Evolutionary conservation across 1,284 basidiomycete genomes (phyloP).

Genomic region (Vanrija sp.): DNA sequence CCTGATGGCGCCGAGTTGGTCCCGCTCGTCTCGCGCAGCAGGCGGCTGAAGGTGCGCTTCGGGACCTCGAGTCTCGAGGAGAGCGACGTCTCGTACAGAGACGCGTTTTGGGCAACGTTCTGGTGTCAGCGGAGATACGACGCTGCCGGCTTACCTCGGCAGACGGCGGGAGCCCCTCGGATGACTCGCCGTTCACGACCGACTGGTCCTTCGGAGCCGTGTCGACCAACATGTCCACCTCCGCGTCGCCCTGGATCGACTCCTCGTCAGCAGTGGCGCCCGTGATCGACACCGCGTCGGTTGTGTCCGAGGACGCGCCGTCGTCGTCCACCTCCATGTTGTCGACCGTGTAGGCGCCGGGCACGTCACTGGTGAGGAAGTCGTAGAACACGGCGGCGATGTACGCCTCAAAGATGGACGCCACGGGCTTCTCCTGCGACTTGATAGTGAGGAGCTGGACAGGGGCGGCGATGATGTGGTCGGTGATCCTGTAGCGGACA

Average conservation of each 20-base stretch:
- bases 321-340: background rate
- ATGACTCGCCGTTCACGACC: background rate
- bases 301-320: too few species aligned
- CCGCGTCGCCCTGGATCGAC: background rate
- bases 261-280: conserved; percentile 7
- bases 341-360: conserved; percentile 7
- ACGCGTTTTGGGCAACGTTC: too few species aligned
- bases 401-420: conserved; percentile 39
- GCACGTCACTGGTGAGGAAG: conserved; percentile 16
- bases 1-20: too few species aligned
- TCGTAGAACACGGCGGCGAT: conserved; percentile 37
- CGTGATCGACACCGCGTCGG: background rate
- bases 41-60: too few species aligned
- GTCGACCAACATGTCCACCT: background rate
- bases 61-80: too few species aligned
- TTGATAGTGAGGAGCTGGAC: conserved; percentile 12
- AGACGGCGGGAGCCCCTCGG: background rate
- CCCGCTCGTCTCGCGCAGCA: too few species aligned
- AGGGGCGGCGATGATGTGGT: conserved; percentile 22
- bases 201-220: background rate
- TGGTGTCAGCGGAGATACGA: too few species aligned
- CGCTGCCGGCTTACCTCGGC: too few species aligned
- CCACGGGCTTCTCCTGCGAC: conserved; percentile 23
- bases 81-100: too few species aligned
- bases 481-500: conserved; percentile 22